These are phyloP conservation scores for Bimuria novae-zelandiae DNA, from an alignment of 2,329 filamentous ascomycete genomes.

Conservation along the genomic window DNA sequence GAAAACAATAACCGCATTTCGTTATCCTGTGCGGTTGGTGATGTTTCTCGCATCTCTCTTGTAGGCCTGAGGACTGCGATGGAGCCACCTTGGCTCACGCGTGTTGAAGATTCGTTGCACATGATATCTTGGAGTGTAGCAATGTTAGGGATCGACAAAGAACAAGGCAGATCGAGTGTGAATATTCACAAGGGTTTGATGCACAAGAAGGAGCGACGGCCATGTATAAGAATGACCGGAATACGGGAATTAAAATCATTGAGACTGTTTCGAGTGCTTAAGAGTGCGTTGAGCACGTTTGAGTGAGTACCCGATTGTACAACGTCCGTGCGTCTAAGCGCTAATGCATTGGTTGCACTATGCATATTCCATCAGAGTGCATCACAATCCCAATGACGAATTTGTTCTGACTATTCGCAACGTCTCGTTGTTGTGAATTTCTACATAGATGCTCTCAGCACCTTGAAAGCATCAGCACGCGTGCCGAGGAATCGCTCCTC, in stretches of 20 bases:
- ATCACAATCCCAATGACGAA: neutral
- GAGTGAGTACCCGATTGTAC: conserved; percentile 36
- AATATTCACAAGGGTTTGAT: neutral
- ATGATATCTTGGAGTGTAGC: conserved; percentile 13
- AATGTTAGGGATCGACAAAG: neutral
- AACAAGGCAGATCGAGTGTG: neutral
- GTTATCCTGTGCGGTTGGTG: conserved; percentile 12
- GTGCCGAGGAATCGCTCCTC: conserved; percentile 64
- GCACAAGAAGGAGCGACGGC: neutral
- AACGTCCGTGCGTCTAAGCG: conserved; percentile 14
- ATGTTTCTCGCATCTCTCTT: conserved; percentile 9
- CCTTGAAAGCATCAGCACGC: conserved; percentile 45
- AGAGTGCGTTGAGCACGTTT: conserved; percentile 46
- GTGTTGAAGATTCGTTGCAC: conserved; percentile 38
- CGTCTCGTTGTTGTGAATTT: neutral
- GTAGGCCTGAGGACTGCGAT: conserved; percentile 39
- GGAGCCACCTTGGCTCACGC: conserved; percentile 40
- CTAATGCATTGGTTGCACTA: conserved; percentile 28
- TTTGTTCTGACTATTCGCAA: neutral
- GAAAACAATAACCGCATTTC: conserved; percentile 37
- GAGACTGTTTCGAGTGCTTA: conserved; percentile 25
- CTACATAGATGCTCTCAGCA: conserved; percentile 44
- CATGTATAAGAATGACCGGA: neutral
- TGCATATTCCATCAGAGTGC: neutral
- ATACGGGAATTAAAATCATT: neutral